Percentiles rank a stretch among this genome's conserved stretches.
Evolutionary conservation across 1,284 basidiomycete species (phyloP).

Genomic region (Moesziomyces parantarcticus): DNA sequence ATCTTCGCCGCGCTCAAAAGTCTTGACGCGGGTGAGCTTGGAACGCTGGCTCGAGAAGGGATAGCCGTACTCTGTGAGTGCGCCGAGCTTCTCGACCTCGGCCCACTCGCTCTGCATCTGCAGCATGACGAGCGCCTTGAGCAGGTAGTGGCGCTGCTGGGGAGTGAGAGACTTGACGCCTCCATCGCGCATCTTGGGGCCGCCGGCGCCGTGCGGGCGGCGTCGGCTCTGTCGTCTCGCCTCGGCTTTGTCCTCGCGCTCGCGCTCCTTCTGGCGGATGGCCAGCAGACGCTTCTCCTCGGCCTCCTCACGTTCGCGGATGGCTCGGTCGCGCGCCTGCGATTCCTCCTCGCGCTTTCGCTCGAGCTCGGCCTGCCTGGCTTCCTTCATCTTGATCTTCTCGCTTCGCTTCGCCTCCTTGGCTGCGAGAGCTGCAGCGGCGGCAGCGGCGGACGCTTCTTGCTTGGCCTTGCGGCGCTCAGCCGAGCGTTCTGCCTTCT

Average conservation of each 20-base stretch:
- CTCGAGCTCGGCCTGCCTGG: constrained; percentile 30
- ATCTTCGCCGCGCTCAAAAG: constrained; percentile 43
- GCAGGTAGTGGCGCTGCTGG: constrained; percentile 62
- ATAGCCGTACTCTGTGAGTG: constrained; percentile 62
- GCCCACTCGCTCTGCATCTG: constrained; percentile 63
- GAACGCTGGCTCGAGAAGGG: constrained; percentile 58
- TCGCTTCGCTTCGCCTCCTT: constrained; percentile 45
- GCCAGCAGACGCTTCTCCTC: constrained; percentile 42
- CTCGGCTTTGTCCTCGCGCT: constrained; percentile 36
- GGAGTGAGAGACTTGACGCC: constrained; percentile 52
- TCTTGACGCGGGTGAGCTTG: constrained; percentile 54
- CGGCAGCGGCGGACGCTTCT: constrained; percentile 45
- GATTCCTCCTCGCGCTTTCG: constrained; percentile 40
- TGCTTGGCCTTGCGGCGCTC: constrained; percentile 42
- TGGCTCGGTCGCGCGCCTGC: constrained; percentile 35
- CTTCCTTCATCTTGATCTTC: constrained; percentile 38
- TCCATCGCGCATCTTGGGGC: constrained; percentile 22
- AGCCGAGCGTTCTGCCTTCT: constrained; percentile 24
- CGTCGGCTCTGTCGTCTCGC: constrained; percentile 39
- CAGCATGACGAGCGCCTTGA: constrained; percentile 64
- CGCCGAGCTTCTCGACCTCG: constrained; percentile 60
- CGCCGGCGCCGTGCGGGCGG: constrained; percentile 26
- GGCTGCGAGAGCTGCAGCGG: constrained; percentile 40
- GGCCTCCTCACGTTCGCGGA: constrained; percentile 40
- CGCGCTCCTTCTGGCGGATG: constrained; percentile 31